Evolutionary conservation across 805 yeast genomes (phyloP), one percentile per base, ranked within the genome.

Genomic region (Zygosaccharomyces lentus): DNA sequence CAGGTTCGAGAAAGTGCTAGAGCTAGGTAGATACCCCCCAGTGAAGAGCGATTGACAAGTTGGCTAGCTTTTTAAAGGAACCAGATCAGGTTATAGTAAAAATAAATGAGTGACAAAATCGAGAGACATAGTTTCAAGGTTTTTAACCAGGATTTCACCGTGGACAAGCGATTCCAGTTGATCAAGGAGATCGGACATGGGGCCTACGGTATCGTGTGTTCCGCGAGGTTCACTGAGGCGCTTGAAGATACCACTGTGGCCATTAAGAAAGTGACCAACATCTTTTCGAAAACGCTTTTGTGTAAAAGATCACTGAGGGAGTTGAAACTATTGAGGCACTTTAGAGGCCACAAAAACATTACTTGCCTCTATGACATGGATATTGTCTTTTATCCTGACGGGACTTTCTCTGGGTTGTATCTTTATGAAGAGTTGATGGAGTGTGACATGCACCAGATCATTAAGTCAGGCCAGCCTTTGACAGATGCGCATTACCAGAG

Each of bases 401-500:
- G 81, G 54, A 78, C 79, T 43, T 91, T 91, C 72, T 89, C 90
- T 66, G 99, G 95, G 59, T 76, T 93, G 9, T 93, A 93, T 56
- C 73, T 93, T 6, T 93, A 93, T 61, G 99, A 93, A 66, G 99
- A 91, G 67, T 73, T 91, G 57, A 93, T 93, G 98, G 98, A 91
- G 66, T 91, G 98, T 68, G 99, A 93, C 66, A 84, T 93, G 88
- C 96, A 91, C 67, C 98, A 91, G 66, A 93, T 93, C 59, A 91
- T 93, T 52, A 77, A 95, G 55, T 86, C 96, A 9, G 91, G 90
- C 16, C 98, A 93, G 66, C 86, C 95, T 0, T 73, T 93, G 54
- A 87, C 96, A 1, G 98, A 93, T 64, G 87, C 90, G 26, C 99
- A 93, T 66, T 90, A 87, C 66, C 99, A 93, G 69, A 82, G 87